A percentile compares a stretch with the other conserved stretches of the same genome.
Conservation (phyloP, 257 asterid species). For the Ehretia macrophylla region DNA sequence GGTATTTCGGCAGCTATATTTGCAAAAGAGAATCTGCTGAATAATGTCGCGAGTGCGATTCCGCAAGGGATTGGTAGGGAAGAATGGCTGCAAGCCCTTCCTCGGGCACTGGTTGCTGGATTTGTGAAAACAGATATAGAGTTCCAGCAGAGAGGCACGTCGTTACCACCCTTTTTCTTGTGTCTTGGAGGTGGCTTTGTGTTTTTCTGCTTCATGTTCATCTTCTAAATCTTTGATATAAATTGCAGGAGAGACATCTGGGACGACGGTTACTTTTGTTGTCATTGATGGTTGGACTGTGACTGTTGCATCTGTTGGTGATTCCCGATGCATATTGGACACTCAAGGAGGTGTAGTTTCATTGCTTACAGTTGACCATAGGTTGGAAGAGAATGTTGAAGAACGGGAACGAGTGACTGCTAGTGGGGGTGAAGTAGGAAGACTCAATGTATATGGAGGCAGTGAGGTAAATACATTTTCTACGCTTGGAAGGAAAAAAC, state of each 20-base stretch:
- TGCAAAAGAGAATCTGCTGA: conserved; percentile 80
- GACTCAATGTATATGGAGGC: conserved; percentile 90
- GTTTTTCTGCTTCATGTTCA: conserved; percentile 8
- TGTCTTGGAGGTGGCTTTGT: not conserved
- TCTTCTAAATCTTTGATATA: conserved; percentile 19
- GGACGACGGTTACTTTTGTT: conserved; percentile 93
- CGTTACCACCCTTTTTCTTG: not conserved
- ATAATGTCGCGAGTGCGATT: conserved; percentile 83
- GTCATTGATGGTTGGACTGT: conserved; percentile 97
- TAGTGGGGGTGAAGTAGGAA: conserved; percentile 96
- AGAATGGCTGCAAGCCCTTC: conserved; percentile 97
- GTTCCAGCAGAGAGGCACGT: conserved; percentile 79
- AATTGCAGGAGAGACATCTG: conserved; percentile 90
- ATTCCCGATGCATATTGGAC: conserved; percentile 94
- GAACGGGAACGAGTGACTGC: conserved; percentile 96
- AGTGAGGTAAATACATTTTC: conserved; percentile 52
- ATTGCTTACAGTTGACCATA: conserved; percentile 86
- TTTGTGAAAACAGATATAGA: conserved; percentile 96
- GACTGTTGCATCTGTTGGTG: conserved; percentile 99
- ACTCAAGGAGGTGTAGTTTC: conserved; percentile 90
- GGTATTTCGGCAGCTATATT: conserved; percentile 98
- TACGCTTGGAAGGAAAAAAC: not conserved
- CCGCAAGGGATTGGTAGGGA: conserved; percentile 71
- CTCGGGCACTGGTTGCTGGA: conserved; percentile 94
- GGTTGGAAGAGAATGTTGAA: conserved; percentile 90